Base-by-base conservation (phyloP, 1,284 basidiomycete genomes). In the Heterobasidion occidentale region DNA sequence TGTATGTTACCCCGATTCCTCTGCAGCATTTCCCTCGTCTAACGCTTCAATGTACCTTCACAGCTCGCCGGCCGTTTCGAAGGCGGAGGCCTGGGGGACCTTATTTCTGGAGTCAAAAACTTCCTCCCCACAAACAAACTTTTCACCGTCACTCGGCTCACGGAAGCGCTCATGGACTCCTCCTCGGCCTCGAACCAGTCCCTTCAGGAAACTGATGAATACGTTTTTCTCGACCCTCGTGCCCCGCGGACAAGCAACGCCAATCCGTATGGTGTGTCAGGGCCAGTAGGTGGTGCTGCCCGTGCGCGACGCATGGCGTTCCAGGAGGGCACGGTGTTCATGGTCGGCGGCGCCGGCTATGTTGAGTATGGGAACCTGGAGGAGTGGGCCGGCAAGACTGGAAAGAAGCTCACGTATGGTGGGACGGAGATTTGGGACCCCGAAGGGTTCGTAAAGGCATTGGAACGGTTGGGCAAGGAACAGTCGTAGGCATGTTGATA, bases 91-190 rank as follows among this genome's bases (percentile, higher is more conserved):
- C 78, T 97, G 45, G 96, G 99, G 68, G 96, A 97, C 69, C 77
- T 99, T 11, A 92, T 99, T 57, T 95, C 94, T 1, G 96, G 95
- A 35, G 97, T 99, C 59, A 98, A 98, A 72, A 98, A 98, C 74
- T 96, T 99, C 78, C 74, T 99, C 12, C 97, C 97, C 0, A 89
- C 92, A 0, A 92, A 94, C 68, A 99, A 99, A 72, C 84, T 98
- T 57, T 80, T 98, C 46, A 88, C 93, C 8, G 85, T 98, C 50
- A 98, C 97, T 0, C 86, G 96, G 7, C 78, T 99, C 27, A 88
- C 93, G 1, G 95, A 98, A 65, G 94, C 96, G 5, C 77, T 99
- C 20, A 98, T 99, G 94, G 97, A 99, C 67, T 95, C 96, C 0
- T 85, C 91, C 0, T 79, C 88, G 1, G 96, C 93, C 1, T 92